A percentile compares a stretch with the other conserved stretches of the same genome.
Evolutionary conservation across 768 basidiomycete genomes (phyloP).

Genomic region (Nidula microcarpa): DNA sequence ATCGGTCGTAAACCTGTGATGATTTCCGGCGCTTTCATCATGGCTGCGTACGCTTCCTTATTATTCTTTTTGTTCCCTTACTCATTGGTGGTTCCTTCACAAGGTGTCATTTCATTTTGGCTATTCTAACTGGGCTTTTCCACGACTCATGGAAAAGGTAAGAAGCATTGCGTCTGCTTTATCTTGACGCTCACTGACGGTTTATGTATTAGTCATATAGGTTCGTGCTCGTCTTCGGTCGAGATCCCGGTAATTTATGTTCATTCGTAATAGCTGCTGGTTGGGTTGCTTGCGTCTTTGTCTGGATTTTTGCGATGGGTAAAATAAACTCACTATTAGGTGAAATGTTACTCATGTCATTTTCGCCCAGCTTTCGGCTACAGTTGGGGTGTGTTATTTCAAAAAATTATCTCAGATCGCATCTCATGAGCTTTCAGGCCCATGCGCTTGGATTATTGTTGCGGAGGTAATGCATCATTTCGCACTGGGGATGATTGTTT

Average conservation of each 20-base stretch:
- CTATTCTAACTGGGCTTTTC: slow-evolving; percentile 58
- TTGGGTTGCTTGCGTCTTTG: slow-evolving; percentile 66
- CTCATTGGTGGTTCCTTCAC: neutral
- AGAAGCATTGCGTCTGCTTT: slow-evolving; percentile 15
- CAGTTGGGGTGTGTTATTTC: slow-evolving; percentile 52
- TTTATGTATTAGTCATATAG: neutral
- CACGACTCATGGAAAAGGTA: slow-evolving; percentile 50
- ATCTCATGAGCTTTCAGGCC: slow-evolving; percentile 25
- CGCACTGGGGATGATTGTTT: neutral
- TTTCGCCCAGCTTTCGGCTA: slow-evolving; percentile 66
- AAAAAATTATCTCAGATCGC: neutral
- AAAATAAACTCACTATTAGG: slow-evolving; percentile 6
- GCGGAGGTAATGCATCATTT: slow-evolving; percentile 42
- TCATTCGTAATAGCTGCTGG: slow-evolving; percentile 71
- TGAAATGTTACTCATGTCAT: neutral
- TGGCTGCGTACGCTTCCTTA: slow-evolving; percentile 47
- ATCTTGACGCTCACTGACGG: too few relatives aligned
- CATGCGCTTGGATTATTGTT: slow-evolving; percentile 74
- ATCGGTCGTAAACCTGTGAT: slow-evolving; percentile 72
- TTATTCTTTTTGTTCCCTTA: neutral
- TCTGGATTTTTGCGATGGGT: slow-evolving; percentile 76
- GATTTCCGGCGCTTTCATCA: slow-evolving; percentile 70
- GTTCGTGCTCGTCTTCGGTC: neutral
- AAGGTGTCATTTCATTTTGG: slow-evolving; percentile 70
- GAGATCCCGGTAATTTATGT: neutral